phyloP scores from a whole-genome alignment of 441 rosid genomes.

The Populus hybrid region DNA sequence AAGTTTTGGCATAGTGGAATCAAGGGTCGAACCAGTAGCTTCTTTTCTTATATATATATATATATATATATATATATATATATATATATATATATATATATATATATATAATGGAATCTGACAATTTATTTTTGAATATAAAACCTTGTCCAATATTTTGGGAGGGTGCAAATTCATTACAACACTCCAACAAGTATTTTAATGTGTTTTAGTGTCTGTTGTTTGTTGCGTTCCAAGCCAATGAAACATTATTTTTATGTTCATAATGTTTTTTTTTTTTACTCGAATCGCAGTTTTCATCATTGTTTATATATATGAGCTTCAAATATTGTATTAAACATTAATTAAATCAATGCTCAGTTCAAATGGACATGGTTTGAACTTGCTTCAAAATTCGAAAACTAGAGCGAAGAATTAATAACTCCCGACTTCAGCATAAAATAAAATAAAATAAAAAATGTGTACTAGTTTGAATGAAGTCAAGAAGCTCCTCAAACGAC shows the following conservation, averaged over 20 bases:
- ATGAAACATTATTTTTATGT: no score
- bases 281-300: neutral
- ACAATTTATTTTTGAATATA: no score
- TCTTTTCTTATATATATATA: neutral
- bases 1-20: neutral
- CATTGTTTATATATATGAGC: neutral
- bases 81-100: no score
- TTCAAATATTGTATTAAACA: neutral
- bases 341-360: neutral
- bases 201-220: neutral
- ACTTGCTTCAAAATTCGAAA: neutral
- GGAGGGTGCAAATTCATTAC: no score
- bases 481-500: neutral
- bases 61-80: no score
- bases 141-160: no score
- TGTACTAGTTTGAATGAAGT: neutral
- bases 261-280: no score
- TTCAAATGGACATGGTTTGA: neutral
- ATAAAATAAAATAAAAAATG: neutral
- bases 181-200: no score
- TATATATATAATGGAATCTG: no score
- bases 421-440: neutral
- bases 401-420: neutral
- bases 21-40: neutral
- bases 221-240: neutral